phyloP scores from a whole-genome alignment of 176 grass and related monocot species.

The Carex parvula region DNA sequence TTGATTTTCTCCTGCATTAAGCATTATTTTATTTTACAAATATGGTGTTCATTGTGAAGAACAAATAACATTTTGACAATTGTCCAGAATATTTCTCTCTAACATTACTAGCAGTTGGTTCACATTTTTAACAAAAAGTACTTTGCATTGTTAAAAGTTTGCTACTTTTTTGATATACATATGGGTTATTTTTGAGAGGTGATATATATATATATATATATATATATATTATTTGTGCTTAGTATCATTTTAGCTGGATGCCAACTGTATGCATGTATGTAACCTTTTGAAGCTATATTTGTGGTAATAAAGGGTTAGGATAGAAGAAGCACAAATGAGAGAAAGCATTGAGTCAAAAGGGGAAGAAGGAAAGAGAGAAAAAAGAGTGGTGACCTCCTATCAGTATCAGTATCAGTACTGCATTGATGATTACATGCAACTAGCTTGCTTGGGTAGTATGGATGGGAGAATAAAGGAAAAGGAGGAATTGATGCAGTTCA shows the following conservation, averaged over 20 bases:
- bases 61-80: not conserved
- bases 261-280: not conserved
- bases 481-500: constrained; percentile 57
- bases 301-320: constrained; percentile 47
- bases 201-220: too few relatives aligned
- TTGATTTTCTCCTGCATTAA: not conserved
- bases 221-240: not conserved
- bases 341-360: constrained; percentile 52
- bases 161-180: too few relatives aligned
- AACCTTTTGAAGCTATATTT: constrained; percentile 20
- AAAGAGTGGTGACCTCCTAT: constrained; percentile 41
- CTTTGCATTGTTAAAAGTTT: too few relatives aligned
- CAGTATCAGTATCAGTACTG: constrained; percentile 40
- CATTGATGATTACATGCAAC: constrained; percentile 83
- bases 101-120: too few relatives aligned
- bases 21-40: not conserved
- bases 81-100: too few relatives aligned
- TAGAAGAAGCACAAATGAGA: constrained; percentile 47
- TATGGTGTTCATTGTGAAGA: not conserved
- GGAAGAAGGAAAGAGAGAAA: constrained; percentile 44
- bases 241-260: not conserved
- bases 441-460: constrained; percentile 26
- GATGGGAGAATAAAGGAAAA: constrained; percentile 63
- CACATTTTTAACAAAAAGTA: too few relatives aligned
- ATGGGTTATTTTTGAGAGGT: not conserved